Base-by-base conservation (phyloP, 2,329 filamentous ascomycete genomes). In the Rachicladosporium sp. region DNA sequence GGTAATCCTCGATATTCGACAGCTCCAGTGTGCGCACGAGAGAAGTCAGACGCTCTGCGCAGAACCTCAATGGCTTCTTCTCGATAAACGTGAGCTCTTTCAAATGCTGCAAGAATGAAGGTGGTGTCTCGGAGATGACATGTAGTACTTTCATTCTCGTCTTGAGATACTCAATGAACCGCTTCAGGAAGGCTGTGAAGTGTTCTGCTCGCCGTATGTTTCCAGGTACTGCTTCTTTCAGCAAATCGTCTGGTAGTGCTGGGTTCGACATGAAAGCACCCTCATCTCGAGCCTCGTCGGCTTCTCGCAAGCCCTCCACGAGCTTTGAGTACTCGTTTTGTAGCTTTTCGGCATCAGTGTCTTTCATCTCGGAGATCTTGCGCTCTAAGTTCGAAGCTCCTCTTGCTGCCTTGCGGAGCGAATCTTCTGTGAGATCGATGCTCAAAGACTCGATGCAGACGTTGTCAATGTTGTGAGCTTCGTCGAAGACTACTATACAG, bases 401-500 rank as follows among this genome's bases (percentile, higher is more conserved):
- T 48, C 87, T 74, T 1, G 87, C 88, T 12, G 91, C 91, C 63
- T 86, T 93, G 13, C 88, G 77, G 38, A 98, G 62, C 0, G 89
- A 95, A 50, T 96, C 91, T 57, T 98, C 88, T 0, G 89, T 96
- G 42, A 98, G 76, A 54, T 98, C 91, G 32, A 94, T 96, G 56
- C 91, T 98, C 9, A 96, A 67, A 2, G 91, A 89, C 57, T 98
- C 91, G 50, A 98, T 98, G 59, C 93, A 98, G 43, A 98, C 91
- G 57, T 98, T 98, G 70, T 98, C 91, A 51, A 98, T 98, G 56
- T 98, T 98, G 66, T 98, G 91, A 10, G 91, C 91, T 62, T 98
- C 91, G 55, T 98, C 91, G 49, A 98, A 98, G 3, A 98, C 91
- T 12, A 98, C 85, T 38, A 98, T 98, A 59, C 88, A 95, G 60